Percentiles rank a stretch among this genome's conserved stretches.
Evolutionary conservation across 2,329 filamentous ascomycete species (phyloP).

Genomic region (Raffaelea deltoideospora): DNA sequence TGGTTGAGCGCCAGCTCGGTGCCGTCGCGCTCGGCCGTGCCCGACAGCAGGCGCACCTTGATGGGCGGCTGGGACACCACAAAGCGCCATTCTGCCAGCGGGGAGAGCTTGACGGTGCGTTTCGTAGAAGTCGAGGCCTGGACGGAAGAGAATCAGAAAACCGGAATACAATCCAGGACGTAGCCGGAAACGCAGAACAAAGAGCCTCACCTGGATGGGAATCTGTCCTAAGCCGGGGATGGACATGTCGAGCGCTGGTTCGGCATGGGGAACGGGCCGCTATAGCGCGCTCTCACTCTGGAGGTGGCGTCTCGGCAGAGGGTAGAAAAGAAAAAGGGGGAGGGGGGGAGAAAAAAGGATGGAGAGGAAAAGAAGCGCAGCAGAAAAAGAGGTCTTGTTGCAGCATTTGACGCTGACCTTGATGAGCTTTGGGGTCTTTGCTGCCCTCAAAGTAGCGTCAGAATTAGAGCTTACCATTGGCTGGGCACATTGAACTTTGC

Average conservation of each 20-base stretch:
- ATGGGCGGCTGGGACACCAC: constrained; percentile 41
- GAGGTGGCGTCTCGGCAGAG: no score
- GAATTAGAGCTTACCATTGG: no score
- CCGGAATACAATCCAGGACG: neutral
- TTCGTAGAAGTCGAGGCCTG: constrained; percentile 23
- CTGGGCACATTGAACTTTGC: no score
- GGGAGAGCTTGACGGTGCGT: constrained; percentile 36
- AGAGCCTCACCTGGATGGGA: constrained; percentile 35
- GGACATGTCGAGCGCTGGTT: constrained; percentile 35
- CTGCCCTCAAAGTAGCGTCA: no score
- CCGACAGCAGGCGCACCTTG: constrained; percentile 50
- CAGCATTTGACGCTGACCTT: no score
- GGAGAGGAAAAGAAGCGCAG: no score
- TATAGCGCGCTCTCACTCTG: no score
- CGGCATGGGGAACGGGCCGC: neutral
- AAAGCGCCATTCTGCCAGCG: constrained; percentile 66
- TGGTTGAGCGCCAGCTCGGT: constrained; percentile 76
- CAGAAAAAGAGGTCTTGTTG: no score
- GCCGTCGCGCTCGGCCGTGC: constrained; percentile 86
- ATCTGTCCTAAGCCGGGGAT: constrained; percentile 61
- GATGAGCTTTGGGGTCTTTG: no score
- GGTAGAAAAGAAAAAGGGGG: no score
- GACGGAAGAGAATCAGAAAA: neutral
- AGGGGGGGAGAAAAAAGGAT: no score
- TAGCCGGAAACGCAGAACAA: neutral